These are phyloP conservation scores for Avicennia marina DNA, from an alignment of 257 asterid genomes.

Conservation along the genomic window DNA sequence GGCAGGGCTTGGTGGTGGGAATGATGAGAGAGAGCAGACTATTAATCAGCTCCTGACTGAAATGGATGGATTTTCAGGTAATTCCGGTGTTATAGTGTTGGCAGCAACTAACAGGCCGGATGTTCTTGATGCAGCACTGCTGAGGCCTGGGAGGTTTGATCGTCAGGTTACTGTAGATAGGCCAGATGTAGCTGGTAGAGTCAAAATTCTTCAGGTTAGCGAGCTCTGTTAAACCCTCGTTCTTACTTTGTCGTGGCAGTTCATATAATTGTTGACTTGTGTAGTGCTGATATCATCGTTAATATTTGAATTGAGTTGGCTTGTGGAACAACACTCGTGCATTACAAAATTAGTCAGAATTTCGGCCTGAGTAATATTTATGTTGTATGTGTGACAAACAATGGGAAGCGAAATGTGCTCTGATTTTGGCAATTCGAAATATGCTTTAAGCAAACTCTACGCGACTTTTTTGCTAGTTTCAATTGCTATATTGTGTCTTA, in stretches of 20 bases:
- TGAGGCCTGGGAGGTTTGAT: slow-evolving; percentile 97
- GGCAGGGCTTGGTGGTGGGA: slow-evolving; percentile 94
- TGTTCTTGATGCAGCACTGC: slow-evolving; percentile 90
- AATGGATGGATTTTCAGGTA: slow-evolving; percentile 97
- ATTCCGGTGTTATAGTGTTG: slow-evolving; percentile 87
- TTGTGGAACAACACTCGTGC: no score
- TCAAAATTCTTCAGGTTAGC: slow-evolving; percentile 85
- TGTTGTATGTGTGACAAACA: no score
- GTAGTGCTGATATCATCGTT: not conserved
- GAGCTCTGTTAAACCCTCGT: no score
- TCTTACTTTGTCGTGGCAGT: not conserved
- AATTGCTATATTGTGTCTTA: no score
- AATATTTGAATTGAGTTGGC: no score
- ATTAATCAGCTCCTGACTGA: slow-evolving; percentile 97
- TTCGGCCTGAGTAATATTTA: no score
- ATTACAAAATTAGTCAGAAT: no score
- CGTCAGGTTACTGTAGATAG: slow-evolving; percentile 93
- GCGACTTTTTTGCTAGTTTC: no score
- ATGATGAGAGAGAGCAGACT: slow-evolving; percentile 97
- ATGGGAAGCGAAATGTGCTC: no score
- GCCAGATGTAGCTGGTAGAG: slow-evolving; percentile 98
- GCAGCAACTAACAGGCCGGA: slow-evolving; percentile 97
- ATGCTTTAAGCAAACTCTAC: no score
- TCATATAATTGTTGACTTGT: not conserved
- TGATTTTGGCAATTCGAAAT: no score